Evolutionary conservation across 768 basidiomycete genomes (phyloP), one percentile per base, ranked within the genome.

Genomic region (Hortiboletus campestris): DNA sequence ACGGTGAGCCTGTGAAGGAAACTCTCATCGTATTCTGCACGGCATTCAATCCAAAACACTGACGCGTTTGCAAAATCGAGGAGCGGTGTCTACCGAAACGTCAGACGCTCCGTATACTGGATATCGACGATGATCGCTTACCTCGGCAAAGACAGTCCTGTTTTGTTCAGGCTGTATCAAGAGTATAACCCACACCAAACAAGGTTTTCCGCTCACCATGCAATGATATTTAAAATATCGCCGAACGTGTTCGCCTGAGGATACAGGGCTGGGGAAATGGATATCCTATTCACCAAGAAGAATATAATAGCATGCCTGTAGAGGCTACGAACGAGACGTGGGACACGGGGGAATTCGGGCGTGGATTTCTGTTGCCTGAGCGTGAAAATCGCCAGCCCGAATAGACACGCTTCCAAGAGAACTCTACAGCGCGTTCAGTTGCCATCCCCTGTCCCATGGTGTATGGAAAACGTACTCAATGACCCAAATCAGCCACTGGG

Each of bases 401-500:
- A 49, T 3, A 55, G 46, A 48, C 34, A 49, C 9, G 20, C 16
- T 36, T 49, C 47, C n/a, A 49, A 31, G 41, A 36, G 0, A 36
- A 28, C 6, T 31, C 47, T 55, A 6, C 5, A 36, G 41, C 5
- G 13, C 28, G 2, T 17, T 55, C 1, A 49, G 32, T 42, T 8
- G 14, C 31, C 20, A 11, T n/a, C n/a, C 25, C 25, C 14, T 2
- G 25, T 20, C 34, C 5, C 16, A 13, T 11, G 5, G n/a, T 11
- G 13, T 17, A 20, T 6, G 8, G 10, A 42, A 41, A 36, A 49
- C 47, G 6, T 43, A 55, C 53, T 35, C 41, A 28, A 49, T 1
- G 6, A 49, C 8, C 53, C 46, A 55, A 17, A 55, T 8, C 10
- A 43, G 25, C 53, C 47, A 55, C 53, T 55, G 5, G 31, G 17